phyloP scores from a whole-genome alignment of 306 rosid species.

The Psophocarpus tetragonolobus region DNA sequence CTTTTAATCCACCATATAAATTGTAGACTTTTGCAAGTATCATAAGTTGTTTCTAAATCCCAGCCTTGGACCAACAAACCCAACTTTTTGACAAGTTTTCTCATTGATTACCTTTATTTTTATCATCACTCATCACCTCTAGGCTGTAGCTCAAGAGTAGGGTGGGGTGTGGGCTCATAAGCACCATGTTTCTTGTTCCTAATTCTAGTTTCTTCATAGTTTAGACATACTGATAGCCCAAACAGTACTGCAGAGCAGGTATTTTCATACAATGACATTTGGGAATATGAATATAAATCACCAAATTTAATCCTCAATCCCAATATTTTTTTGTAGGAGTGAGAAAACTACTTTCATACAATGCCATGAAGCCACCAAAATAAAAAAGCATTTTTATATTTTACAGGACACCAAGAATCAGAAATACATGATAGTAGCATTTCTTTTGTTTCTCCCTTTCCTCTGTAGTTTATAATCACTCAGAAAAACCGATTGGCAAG shows the following conservation, averaged over 20 bases:
- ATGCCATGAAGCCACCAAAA: background rate
- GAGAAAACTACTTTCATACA: background rate
- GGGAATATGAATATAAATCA: background rate
- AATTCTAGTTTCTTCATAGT: background rate
- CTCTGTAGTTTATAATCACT: background rate
- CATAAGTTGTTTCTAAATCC: conserved; percentile 10
- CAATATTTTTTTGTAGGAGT: background rate
- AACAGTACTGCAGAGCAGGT: background rate
- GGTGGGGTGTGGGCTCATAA: background rate
- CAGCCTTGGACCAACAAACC: background rate
- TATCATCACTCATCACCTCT: conserved; percentile 11
- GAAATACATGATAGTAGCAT: background rate
- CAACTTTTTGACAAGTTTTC: background rate
- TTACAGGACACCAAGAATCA: background rate
- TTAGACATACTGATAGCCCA: conserved; percentile 6
- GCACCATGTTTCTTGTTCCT: background rate
- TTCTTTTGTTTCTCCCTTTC: conserved; percentile 7
- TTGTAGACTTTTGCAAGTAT: background rate
- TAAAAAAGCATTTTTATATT: background rate
- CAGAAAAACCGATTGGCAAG: background rate
- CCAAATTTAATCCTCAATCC: background rate
- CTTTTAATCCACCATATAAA: background rate
- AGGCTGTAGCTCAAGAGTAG: background rate
- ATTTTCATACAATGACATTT: background rate
- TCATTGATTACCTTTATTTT: background rate